phyloP scores from a whole-genome alignment of 2,329 filamentous ascomycete genomes.

The Paraconiothyrium sp. region DNA sequence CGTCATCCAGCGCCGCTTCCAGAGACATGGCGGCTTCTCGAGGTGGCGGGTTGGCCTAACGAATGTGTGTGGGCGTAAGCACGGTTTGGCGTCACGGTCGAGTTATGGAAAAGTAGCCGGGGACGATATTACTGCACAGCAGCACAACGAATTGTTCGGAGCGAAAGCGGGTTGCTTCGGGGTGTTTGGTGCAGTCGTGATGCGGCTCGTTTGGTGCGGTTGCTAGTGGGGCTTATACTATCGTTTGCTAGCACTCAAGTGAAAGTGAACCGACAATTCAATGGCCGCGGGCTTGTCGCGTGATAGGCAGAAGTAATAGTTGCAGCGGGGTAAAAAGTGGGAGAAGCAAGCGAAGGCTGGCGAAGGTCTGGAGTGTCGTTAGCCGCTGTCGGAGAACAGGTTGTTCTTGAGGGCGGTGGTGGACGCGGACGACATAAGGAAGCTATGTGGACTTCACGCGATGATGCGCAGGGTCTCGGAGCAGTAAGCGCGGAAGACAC shows the following conservation, averaged over 20 bases:
- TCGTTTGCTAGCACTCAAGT: conserved; percentile 24
- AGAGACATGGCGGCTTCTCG: conserved; percentile 68
- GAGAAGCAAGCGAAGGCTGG: conserved; percentile 36
- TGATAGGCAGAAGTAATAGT: conserved; percentile 22
- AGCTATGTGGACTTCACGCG: conserved; percentile 27
- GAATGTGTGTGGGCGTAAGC: not conserved
- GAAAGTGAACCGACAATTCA: conserved; percentile 15
- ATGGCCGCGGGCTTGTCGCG: conserved; percentile 23
- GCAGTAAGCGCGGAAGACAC: conserved; percentile 45
- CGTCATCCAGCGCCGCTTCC: conserved; percentile 79
- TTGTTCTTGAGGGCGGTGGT: conserved; percentile 46
- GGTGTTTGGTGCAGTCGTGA: conserved; percentile 27
- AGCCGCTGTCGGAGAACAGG: conserved; percentile 50
- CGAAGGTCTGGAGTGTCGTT: conserved; percentile 29
- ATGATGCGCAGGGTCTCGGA: conserved; percentile 29
- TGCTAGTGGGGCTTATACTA: conserved; percentile 27
- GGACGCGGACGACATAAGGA: conserved; percentile 49
- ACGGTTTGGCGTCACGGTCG: conserved; percentile 5
- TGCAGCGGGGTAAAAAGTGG: conserved; percentile 39
- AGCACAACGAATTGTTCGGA: conserved; percentile 8
- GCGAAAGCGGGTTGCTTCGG: conserved; percentile 4
- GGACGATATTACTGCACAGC: conserved; percentile 1
- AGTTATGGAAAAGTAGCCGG: not conserved
- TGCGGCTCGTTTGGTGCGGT: conserved; percentile 26
- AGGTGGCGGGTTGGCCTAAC: conserved; percentile 15